Percentiles rank a stretch among this genome's conserved stretches.
Evolutionary conservation across 139 green algal genomes (phyloP).

Genomic region (Chlorella ohadii): DNA sequence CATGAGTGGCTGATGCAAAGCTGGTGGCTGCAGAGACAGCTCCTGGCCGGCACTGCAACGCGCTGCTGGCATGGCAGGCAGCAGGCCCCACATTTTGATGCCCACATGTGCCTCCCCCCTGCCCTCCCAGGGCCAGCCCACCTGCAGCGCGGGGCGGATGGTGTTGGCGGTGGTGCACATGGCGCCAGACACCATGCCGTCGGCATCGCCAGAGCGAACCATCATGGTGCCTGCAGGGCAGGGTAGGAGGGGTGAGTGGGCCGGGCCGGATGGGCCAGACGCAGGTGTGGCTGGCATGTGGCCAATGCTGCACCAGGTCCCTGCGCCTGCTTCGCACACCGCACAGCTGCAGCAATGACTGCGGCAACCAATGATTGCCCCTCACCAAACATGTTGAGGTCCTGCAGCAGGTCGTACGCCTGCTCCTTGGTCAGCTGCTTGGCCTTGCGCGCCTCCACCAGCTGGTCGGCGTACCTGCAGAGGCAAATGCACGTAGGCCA

Average conservation of each 20-base stretch:
- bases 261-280: too few relatives aligned
- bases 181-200: conserved; percentile 91
- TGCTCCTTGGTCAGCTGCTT: conserved; percentile 80
- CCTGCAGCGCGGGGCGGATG: conserved; percentile 89
- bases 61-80: too few relatives aligned
- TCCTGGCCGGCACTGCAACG: too few relatives aligned
- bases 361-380: not conserved
- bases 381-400: conserved; percentile 65
- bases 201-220: conserved; percentile 77
- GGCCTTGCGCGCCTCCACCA: conserved; percentile 68
- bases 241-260: not conserved
- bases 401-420: conserved; percentile 68
- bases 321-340: too few relatives aligned
- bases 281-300: too few relatives aligned
- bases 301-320: too few relatives aligned
- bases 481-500: too few relatives aligned
- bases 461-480: conserved; percentile 64
- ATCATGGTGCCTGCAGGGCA: conserved; percentile 76
- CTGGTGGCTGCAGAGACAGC: too few relatives aligned
- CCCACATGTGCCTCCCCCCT: too few relatives aligned
- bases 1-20: too few relatives aligned
- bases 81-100: too few relatives aligned
- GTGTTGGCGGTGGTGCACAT: conserved; percentile 91
- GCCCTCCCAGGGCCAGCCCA: conserved; percentile 11
- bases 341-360: too few relatives aligned